Evolutionary conservation across 805 yeast genomes (phyloP).

Genomic region (Candida verbasci): DNA sequence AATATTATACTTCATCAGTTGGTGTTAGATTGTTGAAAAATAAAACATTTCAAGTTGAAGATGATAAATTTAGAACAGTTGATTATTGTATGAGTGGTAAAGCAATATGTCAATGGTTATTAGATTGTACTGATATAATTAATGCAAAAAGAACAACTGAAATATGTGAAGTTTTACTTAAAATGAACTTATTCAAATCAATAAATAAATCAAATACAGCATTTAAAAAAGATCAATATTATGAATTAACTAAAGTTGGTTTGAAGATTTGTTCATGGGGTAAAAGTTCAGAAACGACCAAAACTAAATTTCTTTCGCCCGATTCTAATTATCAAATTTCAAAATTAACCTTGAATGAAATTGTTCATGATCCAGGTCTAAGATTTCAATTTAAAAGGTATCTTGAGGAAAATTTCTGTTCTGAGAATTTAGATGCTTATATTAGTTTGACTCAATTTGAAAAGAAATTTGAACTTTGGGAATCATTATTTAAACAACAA

Average conservation of each 20-base stretch:
- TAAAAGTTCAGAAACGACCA: not conserved
- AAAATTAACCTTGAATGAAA: conserved; percentile 27
- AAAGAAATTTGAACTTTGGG: conserved; percentile 42
- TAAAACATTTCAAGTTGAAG: conserved; percentile 26
- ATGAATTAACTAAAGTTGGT: conserved; percentile 42
- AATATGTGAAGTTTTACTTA: conserved; percentile 48
- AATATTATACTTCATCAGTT: conserved; percentile 62
- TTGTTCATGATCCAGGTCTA: conserved; percentile 72
- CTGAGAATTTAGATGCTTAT: conserved; percentile 74
- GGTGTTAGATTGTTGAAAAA: conserved; percentile 62
- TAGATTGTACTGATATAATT: conserved; percentile 81
- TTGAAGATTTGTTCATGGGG: conserved; percentile 25
- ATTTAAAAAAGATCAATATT: conserved; percentile 29
- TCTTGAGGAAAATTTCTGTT: conserved; percentile 59
- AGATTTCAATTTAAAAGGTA: conserved; percentile 64
- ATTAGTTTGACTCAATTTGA: conserved; percentile 52
- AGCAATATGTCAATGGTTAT: conserved; percentile 78
- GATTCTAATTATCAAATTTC: not conserved
- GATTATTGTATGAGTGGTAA: conserved; percentile 67
- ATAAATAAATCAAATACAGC: conserved; percentile 21
- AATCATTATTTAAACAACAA: conserved; percentile 9
- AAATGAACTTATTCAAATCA: conserved; percentile 44
- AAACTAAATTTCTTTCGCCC: not conserved
- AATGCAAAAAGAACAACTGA: conserved; percentile 48
- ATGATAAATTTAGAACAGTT: conserved; percentile 16